Evolutionary conservation across 1,284 basidiomycete species (phyloP).

Genomic region (Anthracocystis setariae): DNA sequence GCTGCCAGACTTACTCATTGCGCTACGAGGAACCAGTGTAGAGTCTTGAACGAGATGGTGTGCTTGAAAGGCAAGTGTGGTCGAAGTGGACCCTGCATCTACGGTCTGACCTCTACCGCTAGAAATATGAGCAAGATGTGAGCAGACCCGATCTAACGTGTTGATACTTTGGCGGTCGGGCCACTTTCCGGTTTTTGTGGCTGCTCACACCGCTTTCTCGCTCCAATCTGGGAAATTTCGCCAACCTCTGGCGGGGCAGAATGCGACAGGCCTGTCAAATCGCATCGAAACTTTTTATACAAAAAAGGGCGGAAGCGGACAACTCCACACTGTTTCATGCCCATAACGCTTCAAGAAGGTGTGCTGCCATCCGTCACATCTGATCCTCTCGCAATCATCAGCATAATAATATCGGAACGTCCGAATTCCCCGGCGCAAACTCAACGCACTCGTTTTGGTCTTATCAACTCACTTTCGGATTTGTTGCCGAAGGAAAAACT

Average conservation of each 20-base stretch:
- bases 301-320: neutral
- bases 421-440: neutral
- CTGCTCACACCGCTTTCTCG: neutral
- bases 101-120: neutral
- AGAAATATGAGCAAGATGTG: neutral
- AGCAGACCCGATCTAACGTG: neutral
- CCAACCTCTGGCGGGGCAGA: neutral
- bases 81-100: neutral
- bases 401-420: neutral
- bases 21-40: neutral
- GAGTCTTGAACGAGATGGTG: neutral
- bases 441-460: too few species aligned
- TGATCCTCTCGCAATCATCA: neutral
- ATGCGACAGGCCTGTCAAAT: neutral
- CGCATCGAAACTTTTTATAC: neutral
- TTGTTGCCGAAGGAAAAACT: too few species aligned
- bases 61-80: neutral
- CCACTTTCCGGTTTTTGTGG: neutral
- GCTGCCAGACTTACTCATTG: constrained; percentile 1
- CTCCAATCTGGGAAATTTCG: neutral
- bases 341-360: neutral
- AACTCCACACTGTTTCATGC: neutral
- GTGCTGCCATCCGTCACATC: neutral
- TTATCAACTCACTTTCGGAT: too few species aligned
- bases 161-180: neutral